Percentiles rank a stretch among this genome's conserved stretches.
These are phyloP conservation scores for Russula foetens DNA, from an alignment of 768 basidiomycete genomes.

Conservation along the genomic window DNA sequence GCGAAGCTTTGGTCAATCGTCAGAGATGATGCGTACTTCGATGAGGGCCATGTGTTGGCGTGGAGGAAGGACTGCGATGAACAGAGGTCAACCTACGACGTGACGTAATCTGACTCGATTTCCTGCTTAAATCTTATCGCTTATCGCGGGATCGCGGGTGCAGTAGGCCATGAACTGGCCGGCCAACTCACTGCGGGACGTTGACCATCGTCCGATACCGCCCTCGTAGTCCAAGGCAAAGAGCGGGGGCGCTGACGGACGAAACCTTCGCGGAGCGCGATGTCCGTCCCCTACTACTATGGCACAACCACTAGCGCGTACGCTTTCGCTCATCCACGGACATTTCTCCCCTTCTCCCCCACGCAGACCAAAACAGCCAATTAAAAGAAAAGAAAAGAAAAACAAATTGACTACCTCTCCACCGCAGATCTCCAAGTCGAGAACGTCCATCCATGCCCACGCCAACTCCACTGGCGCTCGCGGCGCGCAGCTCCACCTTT, in stretches of 20 bases:
- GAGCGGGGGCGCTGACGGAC: background rate
- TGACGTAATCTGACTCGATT: slow-evolving; percentile 4
- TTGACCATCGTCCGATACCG: too few species aligned
- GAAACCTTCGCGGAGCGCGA: background rate
- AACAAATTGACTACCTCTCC: background rate
- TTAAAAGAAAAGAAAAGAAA: background rate
- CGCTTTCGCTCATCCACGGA: background rate
- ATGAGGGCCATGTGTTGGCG: slow-evolving; percentile 26
- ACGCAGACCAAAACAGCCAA: background rate
- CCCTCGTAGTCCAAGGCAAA: too few species aligned
- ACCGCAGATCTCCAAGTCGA: background rate
- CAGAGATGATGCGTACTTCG: slow-evolving; percentile 22
- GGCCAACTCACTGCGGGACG: too few species aligned
- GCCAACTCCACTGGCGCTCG: background rate
- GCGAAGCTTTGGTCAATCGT: background rate
- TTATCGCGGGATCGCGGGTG: too few species aligned
- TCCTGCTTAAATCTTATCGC: background rate
- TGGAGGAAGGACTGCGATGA: background rate
- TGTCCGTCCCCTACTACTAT: background rate
- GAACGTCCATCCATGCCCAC: background rate
- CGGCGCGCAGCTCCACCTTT: too few species aligned
- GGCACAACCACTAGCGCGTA: background rate
- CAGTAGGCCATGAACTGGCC: too few species aligned
- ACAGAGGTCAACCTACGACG: background rate
- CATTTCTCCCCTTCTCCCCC: background rate